Base-by-base conservation (phyloP, 2,329 filamentous ascomycete genomes). In the Pseudogymnoascus sp. region DNA sequence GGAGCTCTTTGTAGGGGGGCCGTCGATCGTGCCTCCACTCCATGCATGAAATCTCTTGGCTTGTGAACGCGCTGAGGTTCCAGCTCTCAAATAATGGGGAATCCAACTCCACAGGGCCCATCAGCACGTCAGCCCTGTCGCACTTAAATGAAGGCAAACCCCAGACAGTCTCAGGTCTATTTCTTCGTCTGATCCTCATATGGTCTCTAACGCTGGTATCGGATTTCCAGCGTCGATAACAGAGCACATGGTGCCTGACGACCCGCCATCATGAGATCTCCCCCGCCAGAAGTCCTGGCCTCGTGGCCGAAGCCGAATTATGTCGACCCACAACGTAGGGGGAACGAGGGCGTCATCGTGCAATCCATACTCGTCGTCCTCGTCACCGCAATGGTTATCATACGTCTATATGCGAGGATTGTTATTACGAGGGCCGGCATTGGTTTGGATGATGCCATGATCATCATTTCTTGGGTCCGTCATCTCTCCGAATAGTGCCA, bases 241-340 rank as follows among this genome's bases (percentile, higher is more conserved):
- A n/a, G 25, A 31, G 14, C 47, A 53, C 25, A 53, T 53, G 47
- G 47, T 53, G 25, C 25, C 14, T 53, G 25, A 53, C 14, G 47
- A 18, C 4, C 25, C 14, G 47, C n/a, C 25, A 53, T 31, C 25
- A 77, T 77, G 75, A 69, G 70, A 53, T 66, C 75, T 21, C 76
- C 78, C 21, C 76, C 79, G n/a, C 38, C 70, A 23, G 70, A 74
- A 18, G 75, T 80, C 16, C 61, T 77, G 56, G 67, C 69, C 16
- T 70, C 72, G 67, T 82, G 79, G 79, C 80, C 80, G 2, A 69
- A 60, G 33, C 76, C 80, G 6, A 82, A 82, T 66, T 77, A 78
- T 67, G 65, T 75, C 60, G 69, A 82, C 65, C 80, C 80, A 4
- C 71, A 71, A 12, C 77, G 75, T 23, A 74, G 78, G 65, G 78